Evolutionary conservation across 2,329 filamentous ascomycete species (phyloP).

Genomic region (Cordyceps fumosorosea): DNA sequence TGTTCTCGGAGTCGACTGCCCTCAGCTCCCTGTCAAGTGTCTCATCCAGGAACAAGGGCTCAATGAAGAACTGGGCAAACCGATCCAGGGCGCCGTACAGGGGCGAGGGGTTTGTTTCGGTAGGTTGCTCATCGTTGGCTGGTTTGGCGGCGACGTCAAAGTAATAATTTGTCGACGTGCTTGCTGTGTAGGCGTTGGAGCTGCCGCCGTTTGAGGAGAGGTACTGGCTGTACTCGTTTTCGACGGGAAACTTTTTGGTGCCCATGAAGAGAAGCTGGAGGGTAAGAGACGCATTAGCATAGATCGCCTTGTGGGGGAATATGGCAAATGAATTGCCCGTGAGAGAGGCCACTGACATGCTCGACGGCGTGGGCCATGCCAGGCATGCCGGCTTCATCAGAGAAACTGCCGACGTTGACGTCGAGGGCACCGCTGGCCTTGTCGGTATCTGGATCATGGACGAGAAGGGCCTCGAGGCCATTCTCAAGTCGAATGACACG

Average conservation of each 20-base stretch:
- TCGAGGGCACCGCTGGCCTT: conserved; percentile 95
- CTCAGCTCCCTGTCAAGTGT: conserved; percentile 81
- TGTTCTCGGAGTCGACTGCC: conserved; percentile 92
- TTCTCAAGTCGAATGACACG: conserved; percentile 81
- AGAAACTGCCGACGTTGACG: conserved; percentile 94
- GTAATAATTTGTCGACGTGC: conserved; percentile 94
- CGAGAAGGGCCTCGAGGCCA: conserved; percentile 81
- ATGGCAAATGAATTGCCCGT: conserved; percentile 17
- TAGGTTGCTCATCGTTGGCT: conserved; percentile 50
- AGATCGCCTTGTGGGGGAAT: not conserved
- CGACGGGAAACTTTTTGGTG: conserved; percentile 91
- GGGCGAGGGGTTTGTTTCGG: conserved; percentile 50
- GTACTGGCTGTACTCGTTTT: conserved; percentile 95
- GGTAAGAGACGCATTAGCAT: not conserved
- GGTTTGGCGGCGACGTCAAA: conserved; percentile 88
- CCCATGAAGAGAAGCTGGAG: conserved; percentile 85
- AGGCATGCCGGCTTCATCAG: conserved; percentile 82
- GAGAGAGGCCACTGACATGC: conserved; percentile 50
- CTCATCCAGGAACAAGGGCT: conserved; percentile 76
- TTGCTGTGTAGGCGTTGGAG: conserved; percentile 91
- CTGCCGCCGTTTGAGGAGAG: conserved; percentile 82
- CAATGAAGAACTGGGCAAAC: conserved; percentile 90
- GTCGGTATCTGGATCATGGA: conserved; percentile 91
- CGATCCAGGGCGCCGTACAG: conserved; percentile 79
- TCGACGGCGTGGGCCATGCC: conserved; percentile 95